Evolutionary conservation across 176 grass and related monocot genomes (phyloP).

Genomic region (Oropetium thomaeum): DNA sequence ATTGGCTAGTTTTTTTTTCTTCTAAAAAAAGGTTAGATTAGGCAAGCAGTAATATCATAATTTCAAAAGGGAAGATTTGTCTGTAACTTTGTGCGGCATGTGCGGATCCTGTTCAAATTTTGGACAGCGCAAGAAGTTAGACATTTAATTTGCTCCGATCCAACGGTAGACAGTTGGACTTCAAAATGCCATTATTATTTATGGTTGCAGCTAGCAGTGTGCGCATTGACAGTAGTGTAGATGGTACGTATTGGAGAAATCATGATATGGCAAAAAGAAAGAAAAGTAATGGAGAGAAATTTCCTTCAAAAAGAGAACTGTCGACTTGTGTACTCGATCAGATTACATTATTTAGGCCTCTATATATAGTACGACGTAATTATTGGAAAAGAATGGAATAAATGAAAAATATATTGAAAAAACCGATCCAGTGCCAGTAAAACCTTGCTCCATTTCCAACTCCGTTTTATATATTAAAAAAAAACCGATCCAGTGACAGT

Average conservation of each 20-base stretch:
- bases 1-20: too few relatives aligned
- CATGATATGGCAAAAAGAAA: too few relatives aligned
- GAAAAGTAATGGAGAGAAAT: too few relatives aligned
- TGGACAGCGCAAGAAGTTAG: neutral
- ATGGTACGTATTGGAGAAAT: too few relatives aligned
- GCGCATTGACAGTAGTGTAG: too few relatives aligned
- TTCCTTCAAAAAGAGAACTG: too few relatives aligned
- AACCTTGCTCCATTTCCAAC: neutral
- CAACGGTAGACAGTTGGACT: slow-evolving; percentile 6
- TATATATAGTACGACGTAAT: too few relatives aligned
- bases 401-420: too few relatives aligned
- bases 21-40: neutral
- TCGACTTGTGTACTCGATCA: too few relatives aligned
- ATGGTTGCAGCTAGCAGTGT: neutral
- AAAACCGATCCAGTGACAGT: neutral
- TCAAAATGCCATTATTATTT: neutral
- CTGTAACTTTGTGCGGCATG: slow-evolving; percentile 1
- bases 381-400: too few relatives aligned
- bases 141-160: neutral
- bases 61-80: neutral
- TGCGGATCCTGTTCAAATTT: slow-evolving; percentile 24
- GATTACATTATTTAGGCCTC: too few relatives aligned
- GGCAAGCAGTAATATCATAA: neutral
- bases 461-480: neutral
- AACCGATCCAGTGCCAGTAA: neutral